phyloP scores from a whole-genome alignment of 352 stramenopile species.

The Phytophthora ramorum region DNA sequence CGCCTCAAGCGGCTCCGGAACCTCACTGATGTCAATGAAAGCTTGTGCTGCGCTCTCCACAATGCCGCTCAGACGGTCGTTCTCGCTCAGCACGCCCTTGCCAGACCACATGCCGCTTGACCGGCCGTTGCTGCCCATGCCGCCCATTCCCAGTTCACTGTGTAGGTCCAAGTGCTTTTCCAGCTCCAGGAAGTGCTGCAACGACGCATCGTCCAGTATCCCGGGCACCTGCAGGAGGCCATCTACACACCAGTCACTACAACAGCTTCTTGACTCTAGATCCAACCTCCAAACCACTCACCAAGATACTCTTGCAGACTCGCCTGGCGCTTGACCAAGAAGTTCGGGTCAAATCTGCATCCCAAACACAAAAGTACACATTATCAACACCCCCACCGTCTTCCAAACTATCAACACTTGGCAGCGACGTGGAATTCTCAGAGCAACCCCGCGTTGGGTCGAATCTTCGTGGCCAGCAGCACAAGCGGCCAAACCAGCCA shows the following conservation, averaged over 20 bases:
- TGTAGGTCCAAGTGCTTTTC: conserved; percentile 82
- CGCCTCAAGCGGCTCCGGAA: conserved; percentile 78
- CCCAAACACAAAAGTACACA: conserved; percentile 7
- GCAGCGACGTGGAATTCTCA: conserved; percentile 41
- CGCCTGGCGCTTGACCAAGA: conserved; percentile 76
- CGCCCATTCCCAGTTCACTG: conserved; percentile 48
- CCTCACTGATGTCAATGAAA: conserved; percentile 87
- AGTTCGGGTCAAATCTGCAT: conserved; percentile 84
- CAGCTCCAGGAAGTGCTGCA: conserved; percentile 83
- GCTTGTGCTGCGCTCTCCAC: conserved; percentile 78
- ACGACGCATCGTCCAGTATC: conserved; percentile 76
- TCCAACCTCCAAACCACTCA: conserved; percentile 17
- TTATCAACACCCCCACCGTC: conserved; percentile 3
- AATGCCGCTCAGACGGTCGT: conserved; percentile 79
- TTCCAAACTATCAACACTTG: background rate
- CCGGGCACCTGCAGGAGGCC: conserved; percentile 69
- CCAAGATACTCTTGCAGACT: conserved; percentile 81
- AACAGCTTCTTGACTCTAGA: background rate
- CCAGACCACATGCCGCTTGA: conserved; percentile 54
- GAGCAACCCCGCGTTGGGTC: conserved; percentile 19
- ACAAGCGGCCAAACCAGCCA: background rate
- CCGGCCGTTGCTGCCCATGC: conserved; percentile 50
- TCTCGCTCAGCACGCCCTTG: conserved; percentile 74
- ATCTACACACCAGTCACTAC: conserved; percentile 29
- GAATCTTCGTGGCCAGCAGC: background rate